These are phyloP conservation scores for Stromatinia cepivora DNA, from an alignment of 2,329 filamentous ascomycete genomes.

Conservation along the genomic window DNA sequence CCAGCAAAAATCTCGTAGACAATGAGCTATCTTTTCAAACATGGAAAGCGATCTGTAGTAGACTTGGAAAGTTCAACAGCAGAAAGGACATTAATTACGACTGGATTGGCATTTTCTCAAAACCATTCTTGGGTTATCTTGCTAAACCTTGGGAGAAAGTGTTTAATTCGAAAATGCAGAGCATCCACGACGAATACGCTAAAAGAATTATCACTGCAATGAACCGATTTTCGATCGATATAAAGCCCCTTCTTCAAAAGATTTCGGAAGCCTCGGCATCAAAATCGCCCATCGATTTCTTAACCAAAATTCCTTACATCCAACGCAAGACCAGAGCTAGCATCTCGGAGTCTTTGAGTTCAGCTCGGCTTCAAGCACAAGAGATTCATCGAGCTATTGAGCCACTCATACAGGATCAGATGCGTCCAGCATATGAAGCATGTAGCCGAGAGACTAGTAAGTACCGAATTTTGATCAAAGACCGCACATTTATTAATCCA, in stretches of 20 bases:
- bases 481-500: neutral
- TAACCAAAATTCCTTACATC: neutral
- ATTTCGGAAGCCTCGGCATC: neutral
- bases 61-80: neutral
- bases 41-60: neutral
- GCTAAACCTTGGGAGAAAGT: constrained; percentile 1
- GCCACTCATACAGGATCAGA: neutral
- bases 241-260: neutral
- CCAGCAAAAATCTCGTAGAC: no score
- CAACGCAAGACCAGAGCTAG: no score
- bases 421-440: neutral
- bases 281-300: neutral
- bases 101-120: neutral
- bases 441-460: neutral
- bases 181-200: neutral
- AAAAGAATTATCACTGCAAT: neutral
- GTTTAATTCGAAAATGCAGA: neutral
- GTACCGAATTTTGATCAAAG: neutral
- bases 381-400: neutral
- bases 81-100: neutral
- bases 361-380: neutral
- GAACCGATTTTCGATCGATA: neutral
- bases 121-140: neutral
- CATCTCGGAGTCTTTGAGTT: neutral
- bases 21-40: no score